Conservation (phyloP, 495 filamentous ascomycete genomes). For the Sordaria brevicollis region DNA sequence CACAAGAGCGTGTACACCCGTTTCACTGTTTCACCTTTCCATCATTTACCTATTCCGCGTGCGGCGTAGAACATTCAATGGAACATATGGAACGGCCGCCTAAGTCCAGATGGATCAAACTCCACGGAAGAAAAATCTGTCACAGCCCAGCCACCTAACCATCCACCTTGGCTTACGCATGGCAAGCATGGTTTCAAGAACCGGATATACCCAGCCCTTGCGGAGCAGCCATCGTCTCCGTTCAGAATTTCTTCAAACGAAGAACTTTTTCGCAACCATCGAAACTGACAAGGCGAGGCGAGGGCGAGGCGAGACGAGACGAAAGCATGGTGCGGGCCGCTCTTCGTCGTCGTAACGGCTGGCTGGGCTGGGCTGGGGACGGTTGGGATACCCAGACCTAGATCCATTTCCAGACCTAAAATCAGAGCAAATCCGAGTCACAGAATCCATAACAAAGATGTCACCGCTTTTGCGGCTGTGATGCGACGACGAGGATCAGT, state of each 20-base stretch:
- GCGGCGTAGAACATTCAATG: not conserved
- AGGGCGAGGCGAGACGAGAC: not conserved
- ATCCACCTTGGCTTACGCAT: not conserved
- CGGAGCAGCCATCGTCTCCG: not conserved
- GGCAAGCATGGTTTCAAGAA: not conserved
- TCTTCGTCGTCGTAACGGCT: too few relatives aligned
- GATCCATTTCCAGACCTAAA: not conserved
- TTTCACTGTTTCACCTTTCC: not conserved
- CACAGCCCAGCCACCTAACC: not conserved
- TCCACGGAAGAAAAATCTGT: not conserved
- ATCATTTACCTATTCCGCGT: not conserved
- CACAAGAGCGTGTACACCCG: not conserved
- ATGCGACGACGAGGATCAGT: not conserved
- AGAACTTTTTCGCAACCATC: not conserved
- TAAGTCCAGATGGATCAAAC: not conserved
- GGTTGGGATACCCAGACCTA: not conserved
- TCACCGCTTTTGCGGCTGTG: not conserved
- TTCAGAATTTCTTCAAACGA: not conserved
- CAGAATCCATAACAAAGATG: too few relatives aligned
- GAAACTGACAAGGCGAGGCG: not conserved
- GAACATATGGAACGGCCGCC: not conserved
- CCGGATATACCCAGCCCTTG: not conserved
- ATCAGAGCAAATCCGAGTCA: too few relatives aligned
- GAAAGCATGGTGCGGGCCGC: not conserved
- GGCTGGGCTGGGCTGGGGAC: not conserved